phyloP scores from a whole-genome alignment of 495 filamentous ascomycete genomes.

The Parathielavia appendiculata region DNA sequence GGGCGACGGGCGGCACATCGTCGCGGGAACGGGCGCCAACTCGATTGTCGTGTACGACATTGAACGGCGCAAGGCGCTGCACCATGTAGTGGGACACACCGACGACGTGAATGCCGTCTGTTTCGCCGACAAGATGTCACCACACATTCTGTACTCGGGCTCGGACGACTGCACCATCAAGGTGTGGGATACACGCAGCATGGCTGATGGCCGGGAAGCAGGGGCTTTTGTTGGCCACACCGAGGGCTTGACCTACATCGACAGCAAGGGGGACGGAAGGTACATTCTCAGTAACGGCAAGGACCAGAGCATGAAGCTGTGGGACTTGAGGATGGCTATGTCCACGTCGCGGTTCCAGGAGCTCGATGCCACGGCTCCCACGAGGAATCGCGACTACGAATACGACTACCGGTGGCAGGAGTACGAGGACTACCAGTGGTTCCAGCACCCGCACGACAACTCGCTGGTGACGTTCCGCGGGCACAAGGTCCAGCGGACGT shows the following conservation, averaged over 20 bases:
- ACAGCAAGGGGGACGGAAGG: slow-evolving; percentile 92
- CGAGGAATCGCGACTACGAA: slow-evolving; percentile 51
- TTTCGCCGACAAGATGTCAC: slow-evolving; percentile 82
- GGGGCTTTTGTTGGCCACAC: slow-evolving; percentile 93
- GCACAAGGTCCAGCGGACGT: slow-evolving; percentile 77
- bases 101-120: slow-evolving; percentile 97
- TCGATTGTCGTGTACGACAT: slow-evolving; percentile 93
- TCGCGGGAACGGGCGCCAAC: slow-evolving; percentile 75
- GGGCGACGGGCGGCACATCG: slow-evolving; percentile 84
- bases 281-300: slow-evolving; percentile 94
- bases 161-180: slow-evolving; percentile 93
- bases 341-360: slow-evolving; percentile 57
- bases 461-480: slow-evolving; percentile 90
- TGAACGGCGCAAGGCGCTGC: slow-evolving; percentile 65
- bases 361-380: slow-evolving; percentile 32
- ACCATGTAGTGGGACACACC: slow-evolving; percentile 70
- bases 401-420: slow-evolving; percentile 83
- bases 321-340: slow-evolving; percentile 86
- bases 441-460: slow-evolving; percentile 78
- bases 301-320: slow-evolving; percentile 95
- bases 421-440: slow-evolving; percentile 64
- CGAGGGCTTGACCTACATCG: slow-evolving; percentile 90
- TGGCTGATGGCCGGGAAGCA: slow-evolving; percentile 81
- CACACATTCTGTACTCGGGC: slow-evolving; percentile 93
- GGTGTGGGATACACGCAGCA: slow-evolving; percentile 90